phyloP scores from a whole-genome alignment of 2,329 filamentous ascomycete species.

The Pseudogymnoascus sp. region DNA sequence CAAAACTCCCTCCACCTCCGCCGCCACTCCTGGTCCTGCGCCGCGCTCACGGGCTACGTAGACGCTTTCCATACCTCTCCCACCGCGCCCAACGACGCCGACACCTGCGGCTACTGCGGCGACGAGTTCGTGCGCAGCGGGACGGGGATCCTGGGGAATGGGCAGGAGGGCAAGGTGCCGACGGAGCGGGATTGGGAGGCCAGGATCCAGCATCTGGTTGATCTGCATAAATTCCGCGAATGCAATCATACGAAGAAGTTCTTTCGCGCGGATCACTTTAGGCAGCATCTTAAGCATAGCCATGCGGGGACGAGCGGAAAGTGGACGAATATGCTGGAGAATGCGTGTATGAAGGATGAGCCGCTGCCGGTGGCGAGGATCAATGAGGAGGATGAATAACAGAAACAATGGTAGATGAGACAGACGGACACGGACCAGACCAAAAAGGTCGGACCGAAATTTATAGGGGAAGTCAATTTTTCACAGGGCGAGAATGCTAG shows the following conservation, averaged over 20 bases:
- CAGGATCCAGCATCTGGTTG: conserved; percentile 78
- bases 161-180: conserved; percentile 35
- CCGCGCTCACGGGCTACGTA: conserved; percentile 68
- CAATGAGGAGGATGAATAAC: conserved; percentile 27
- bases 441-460: conserved; percentile 3
- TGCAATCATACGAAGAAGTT: conserved; percentile 99
- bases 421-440: background rate
- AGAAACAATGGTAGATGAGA: conserved; percentile 14
- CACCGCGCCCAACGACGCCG: conserved; percentile 56
- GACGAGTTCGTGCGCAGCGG: conserved; percentile 61
- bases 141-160: conserved; percentile 36
- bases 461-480: background rate
- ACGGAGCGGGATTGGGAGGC: conserved; percentile 85
- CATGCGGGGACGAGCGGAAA: conserved; percentile 94
- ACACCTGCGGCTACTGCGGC: conserved; percentile 92
- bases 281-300: conserved; percentile 96
- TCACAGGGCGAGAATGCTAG: background rate
- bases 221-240: conserved; percentile 92
- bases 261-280: conserved; percentile 93
- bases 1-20: conserved; percentile 91
- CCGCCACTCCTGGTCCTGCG: conserved; percentile 94
- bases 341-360: conserved; percentile 90
- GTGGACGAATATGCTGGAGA: conserved; percentile 98
- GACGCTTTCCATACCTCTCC: conserved; percentile 82
- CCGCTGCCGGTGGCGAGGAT: conserved; percentile 41